Evolutionary conservation across 345 rosid genomes (phyloP), one percentile per base, ranked within the genome.

Genomic region (Erysimum cheiranthoides): DNA sequence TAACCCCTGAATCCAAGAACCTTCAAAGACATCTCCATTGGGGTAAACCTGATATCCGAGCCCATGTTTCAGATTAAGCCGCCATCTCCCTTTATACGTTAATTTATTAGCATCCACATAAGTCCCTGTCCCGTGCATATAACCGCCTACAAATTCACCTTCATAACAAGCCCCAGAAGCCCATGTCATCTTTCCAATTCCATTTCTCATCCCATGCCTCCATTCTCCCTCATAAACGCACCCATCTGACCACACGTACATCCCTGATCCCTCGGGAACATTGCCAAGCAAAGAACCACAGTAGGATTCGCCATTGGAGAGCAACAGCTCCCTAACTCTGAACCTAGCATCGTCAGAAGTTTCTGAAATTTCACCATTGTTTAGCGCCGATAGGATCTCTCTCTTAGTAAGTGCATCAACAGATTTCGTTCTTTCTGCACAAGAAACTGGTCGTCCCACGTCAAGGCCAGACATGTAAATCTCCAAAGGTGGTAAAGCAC

Each of bases 131-230:
- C 97, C 99, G 51, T 92, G 88, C 59, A 89, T 86, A 81, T 95
- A 95, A 49, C 97, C 97, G 16, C 97, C 96, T 18, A 87, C 88
- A 67, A 89, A 92, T 68, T 95, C 99, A 66, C 99, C 99, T 34
- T 90, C 93, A 79, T 89, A 92, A 53, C 70, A 59, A 32, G 89
- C 81, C 73, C 97, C 96, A 12, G 97, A 84, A 78, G 91, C 85
- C 93, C 89, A 95, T 49, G 43, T 79, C 74, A 87, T 82, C 79
- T 86, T 90, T 43, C 99, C 99, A 64, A 5, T 85, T 34, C 97
- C 97, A 70, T 92, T 87, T 76, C 91, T 89, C 92, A 89, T 81
- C 88, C 97, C 97, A 60, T 73, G 83, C 79, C 97, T 87, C 97
- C 99, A 95, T 57, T 95, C 96, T 18, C 99, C 99, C 9, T 88